Evolutionary conservation across 2,329 filamentous ascomycete genomes (phyloP).

Genomic region (Calonectria fujianensis): DNA sequence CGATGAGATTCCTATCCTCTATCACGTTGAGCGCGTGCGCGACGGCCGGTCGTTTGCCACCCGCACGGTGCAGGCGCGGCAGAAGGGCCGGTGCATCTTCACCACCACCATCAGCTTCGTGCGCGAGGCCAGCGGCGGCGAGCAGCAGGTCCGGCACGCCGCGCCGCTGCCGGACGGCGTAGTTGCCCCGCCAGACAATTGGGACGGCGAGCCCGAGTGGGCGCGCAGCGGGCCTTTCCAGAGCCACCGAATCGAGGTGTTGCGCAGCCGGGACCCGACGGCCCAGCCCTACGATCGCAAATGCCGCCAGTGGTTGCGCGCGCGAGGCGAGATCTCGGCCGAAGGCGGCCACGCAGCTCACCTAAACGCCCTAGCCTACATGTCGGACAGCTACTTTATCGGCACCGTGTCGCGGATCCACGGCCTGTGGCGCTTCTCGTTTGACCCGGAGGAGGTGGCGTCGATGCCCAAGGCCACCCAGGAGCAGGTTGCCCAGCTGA

Average conservation of each 20-base stretch:
- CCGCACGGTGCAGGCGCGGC: constrained; percentile 94
- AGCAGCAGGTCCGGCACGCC: constrained; percentile 78
- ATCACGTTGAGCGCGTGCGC: constrained; percentile 95
- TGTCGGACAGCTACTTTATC: constrained; percentile 95
- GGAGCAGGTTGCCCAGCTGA: constrained; percentile 61
- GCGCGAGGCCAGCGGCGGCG: constrained; percentile 75
- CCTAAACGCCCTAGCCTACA: constrained; percentile 91
- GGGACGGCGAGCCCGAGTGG: constrained; percentile 69
- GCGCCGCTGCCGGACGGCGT: constrained; percentile 72
- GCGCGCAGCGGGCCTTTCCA: constrained; percentile 70
- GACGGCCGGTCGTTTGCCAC: constrained; percentile 94
- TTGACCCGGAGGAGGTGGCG: constrained; percentile 72
- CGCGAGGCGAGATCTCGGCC: constrained; percentile 82
- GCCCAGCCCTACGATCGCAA: constrained; percentile 78
- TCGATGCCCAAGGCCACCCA: constrained; percentile 65
- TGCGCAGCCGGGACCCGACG: constrained; percentile 62
- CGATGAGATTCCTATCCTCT: constrained; percentile 88
- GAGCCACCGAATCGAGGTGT: constrained; percentile 65
- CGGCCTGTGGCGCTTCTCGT: constrained; percentile 83
- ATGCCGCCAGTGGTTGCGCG: constrained; percentile 84
- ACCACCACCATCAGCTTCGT: constrained; percentile 96
- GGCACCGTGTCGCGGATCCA: constrained; percentile 90
- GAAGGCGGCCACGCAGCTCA: constrained; percentile 87
- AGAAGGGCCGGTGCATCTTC: constrained; percentile 92
- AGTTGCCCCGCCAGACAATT: constrained; percentile 60